Percentiles rank a stretch among this genome's conserved stretches.
phyloP scores from a whole-genome alignment of 2,329 filamentous ascomycete genomes.

The Rasamsonia emersonii region DNA sequence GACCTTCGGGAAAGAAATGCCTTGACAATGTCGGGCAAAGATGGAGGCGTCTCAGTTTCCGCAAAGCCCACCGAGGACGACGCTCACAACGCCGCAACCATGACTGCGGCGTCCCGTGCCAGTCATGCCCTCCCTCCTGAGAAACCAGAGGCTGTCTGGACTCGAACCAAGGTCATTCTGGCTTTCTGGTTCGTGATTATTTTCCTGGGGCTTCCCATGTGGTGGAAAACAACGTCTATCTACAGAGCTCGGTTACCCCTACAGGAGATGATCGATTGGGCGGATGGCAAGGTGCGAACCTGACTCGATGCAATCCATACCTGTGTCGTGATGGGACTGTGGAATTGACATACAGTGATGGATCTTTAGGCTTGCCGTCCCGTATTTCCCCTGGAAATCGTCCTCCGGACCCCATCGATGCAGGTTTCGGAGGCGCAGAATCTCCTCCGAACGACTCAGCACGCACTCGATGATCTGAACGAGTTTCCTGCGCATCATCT shows the following conservation, averaged over 20 bases:
- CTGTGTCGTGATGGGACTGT: neutral
- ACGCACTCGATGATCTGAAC: slow-evolving; percentile 76
- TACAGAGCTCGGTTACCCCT: slow-evolving; percentile 78
- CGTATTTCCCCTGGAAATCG: slow-evolving; percentile 77
- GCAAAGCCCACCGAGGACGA: slow-evolving; percentile 10
- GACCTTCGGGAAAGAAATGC: slow-evolving; percentile 23
- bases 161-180: slow-evolving; percentile 65
- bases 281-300: slow-evolving; percentile 66
- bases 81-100: slow-evolving; percentile 16
- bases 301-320: neutral
- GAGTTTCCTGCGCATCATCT: slow-evolving; percentile 80
- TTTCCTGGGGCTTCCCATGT: slow-evolving; percentile 79
- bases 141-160: slow-evolving; percentile 57
- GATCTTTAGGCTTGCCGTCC: slow-evolving; percentile 68
- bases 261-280: slow-evolving; percentile 82
- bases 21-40: slow-evolving; percentile 24
- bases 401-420: slow-evolving; percentile 61
- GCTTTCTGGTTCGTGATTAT: slow-evolving; percentile 89
- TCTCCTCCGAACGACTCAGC: slow-evolving; percentile 72
- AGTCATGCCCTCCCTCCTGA: slow-evolving; percentile 63
- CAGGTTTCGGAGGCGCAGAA: slow-evolving; percentile 60
- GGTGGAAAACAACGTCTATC: slow-evolving; percentile 92
- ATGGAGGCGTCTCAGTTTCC: slow-evolving; percentile 25
- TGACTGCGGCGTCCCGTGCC: slow-evolving; percentile 15
- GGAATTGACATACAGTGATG: neutral